Percentiles rank a stretch among this genome's conserved stretches.
phyloP scores from a whole-genome alignment of 257 asterid species.

The Ophiorrhiza pumila region DNA sequence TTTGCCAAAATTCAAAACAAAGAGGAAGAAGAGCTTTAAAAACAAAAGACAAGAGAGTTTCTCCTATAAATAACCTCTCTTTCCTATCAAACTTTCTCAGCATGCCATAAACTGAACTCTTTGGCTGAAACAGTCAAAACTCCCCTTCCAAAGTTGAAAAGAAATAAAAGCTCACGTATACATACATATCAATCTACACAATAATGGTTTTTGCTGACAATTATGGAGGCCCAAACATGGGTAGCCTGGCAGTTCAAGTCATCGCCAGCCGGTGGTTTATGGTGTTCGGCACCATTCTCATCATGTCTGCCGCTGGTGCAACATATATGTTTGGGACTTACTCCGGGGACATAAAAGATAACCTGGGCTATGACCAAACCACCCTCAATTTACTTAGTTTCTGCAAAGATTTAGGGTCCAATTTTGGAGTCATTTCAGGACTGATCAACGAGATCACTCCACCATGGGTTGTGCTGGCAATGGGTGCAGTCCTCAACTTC shows the following conservation, averaged over 20 bases:
- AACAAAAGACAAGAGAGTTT: too few relatives aligned
- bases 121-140: too few relatives aligned
- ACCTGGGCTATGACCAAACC: conserved; percentile 71
- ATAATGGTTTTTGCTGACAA: conserved; percentile 32
- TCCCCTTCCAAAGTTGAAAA: too few relatives aligned
- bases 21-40: too few relatives aligned
- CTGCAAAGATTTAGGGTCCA: conserved; percentile 72
- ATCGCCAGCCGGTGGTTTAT: conserved; percentile 73
- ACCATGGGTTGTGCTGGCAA: conserved; percentile 77
- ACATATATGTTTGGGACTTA: conserved; percentile 77
- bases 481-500: conserved; percentile 64
- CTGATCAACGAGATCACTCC: conserved; percentile 78
- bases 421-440: conserved; percentile 70
- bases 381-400: conserved; percentile 74
- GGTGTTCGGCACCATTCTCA: conserved; percentile 63
- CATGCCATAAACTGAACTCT: too few relatives aligned
- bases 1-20: too few relatives aligned
- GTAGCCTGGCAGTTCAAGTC: conserved; percentile 34
- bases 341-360: conserved; percentile 43
- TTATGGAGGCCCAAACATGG: conserved; percentile 21
- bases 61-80: too few relatives aligned
- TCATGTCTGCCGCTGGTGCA: conserved; percentile 77
- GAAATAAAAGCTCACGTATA: neutral
- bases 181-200: neutral
- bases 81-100: too few relatives aligned